Percentiles rank a stretch among this genome's conserved stretches.
phyloP scores from a whole-genome alignment of 352 stramenopile genomes.

The Blastocystis hominis region DNA sequence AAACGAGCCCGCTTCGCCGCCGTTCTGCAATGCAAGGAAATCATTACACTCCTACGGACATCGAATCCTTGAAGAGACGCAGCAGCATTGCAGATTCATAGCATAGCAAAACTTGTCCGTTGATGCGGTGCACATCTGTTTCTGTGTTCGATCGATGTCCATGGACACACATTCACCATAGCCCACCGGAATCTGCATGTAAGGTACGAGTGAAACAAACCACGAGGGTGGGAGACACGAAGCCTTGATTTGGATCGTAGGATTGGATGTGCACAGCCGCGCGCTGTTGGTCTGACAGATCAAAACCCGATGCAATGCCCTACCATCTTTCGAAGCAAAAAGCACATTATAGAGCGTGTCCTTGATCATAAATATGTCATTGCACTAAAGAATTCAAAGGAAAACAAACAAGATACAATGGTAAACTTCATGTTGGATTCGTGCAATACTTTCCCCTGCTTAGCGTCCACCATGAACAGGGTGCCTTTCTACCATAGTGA shows the following conservation, averaged over 20 bases:
- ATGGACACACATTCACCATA: conserved; percentile 25
- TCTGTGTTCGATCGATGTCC: conserved; percentile 25
- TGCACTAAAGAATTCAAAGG: neutral
- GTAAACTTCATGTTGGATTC: neutral
- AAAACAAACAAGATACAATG: too few species aligned
- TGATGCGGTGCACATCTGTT: neutral
- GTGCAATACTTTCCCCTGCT: neutral
- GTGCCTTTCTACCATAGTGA: neutral
- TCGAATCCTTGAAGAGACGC: too few species aligned
- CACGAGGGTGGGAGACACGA: too few species aligned
- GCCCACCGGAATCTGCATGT: neutral
- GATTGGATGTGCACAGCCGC: too few species aligned
- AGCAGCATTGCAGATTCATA: neutral
- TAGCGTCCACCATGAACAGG: conserved; percentile 14
- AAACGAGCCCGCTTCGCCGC: neutral
- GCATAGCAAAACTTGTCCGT: neutral
- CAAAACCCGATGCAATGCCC: too few species aligned
- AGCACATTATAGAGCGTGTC: too few species aligned
- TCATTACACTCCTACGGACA: too few species aligned
- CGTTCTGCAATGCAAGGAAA: neutral
- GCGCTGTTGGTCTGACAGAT: too few species aligned
- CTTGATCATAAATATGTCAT: neutral
- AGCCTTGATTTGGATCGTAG: too few species aligned
- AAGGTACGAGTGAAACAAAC: too few species aligned
- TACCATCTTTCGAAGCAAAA: too few species aligned